Percentiles rank a stretch among this genome's conserved stretches.
Conservation (phyloP, 768 basidiomycete genomes). For the Amanita polypyramis region DNA sequence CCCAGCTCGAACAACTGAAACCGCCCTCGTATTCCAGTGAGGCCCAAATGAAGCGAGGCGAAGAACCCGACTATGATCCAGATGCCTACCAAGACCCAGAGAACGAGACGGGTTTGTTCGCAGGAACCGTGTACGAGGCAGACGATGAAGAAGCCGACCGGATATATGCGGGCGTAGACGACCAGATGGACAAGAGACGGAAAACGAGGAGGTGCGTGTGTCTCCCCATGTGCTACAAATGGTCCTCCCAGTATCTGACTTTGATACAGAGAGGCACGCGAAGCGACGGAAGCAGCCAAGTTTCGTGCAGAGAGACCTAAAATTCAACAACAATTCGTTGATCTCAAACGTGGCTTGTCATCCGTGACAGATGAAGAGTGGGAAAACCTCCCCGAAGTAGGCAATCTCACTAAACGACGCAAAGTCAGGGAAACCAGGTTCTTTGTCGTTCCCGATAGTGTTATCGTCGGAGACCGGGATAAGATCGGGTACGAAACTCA, state of each 20-base stretch:
- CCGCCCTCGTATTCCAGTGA: constrained; percentile 37
- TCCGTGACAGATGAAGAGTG: constrained; percentile 87
- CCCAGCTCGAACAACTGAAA: not conserved
- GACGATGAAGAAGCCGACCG: constrained; percentile 97
- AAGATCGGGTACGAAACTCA: constrained; percentile 71
- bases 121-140: constrained; percentile 90
- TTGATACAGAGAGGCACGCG: constrained; percentile 56
- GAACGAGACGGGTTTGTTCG: constrained; percentile 93
- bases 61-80: constrained; percentile 80
- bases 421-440: constrained; percentile 74
- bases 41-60: constrained; percentile 77
- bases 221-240: constrained; percentile 25
- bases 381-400: constrained; percentile 93
- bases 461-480: constrained; percentile 76
- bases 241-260: constrained; percentile 17
- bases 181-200: constrained; percentile 81
- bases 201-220: constrained; percentile 62
- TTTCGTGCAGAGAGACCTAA: constrained; percentile 85
- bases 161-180: constrained; percentile 90
- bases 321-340: constrained; percentile 92
- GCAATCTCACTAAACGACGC: constrained; percentile 89
- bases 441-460: constrained; percentile 90
- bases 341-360: constrained; percentile 84
- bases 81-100: constrained; percentile 96
- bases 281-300: constrained; percentile 62